phyloP scores from a whole-genome alignment of 108 stramenopile species.

The Schizochytrium sp. region DNA sequence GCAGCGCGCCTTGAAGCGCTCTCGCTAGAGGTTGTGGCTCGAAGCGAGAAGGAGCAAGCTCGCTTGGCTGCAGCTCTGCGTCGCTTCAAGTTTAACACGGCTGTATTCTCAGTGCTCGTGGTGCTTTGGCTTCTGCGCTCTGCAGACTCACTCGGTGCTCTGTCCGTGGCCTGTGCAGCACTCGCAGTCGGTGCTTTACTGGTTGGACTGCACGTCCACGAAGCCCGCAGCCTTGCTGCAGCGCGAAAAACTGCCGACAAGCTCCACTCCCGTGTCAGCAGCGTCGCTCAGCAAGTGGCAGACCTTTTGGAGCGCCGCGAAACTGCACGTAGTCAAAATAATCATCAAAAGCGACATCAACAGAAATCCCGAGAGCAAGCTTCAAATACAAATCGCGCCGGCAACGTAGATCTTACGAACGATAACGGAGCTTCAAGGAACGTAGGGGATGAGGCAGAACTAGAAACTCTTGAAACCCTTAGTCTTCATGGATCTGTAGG shows the following conservation, averaged over 20 bases:
- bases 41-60: constrained; percentile 32
- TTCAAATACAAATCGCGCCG: not conserved
- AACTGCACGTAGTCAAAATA: not conserved
- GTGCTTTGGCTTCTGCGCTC: constrained; percentile 21
- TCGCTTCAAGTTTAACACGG: constrained; percentile 35
- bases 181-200: not conserved
- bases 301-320: not conserved
- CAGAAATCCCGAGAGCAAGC: not conserved
- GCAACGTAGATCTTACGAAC: too few relatives aligned
- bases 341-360: not conserved
- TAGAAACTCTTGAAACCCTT: too few relatives aligned
- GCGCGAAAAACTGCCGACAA: not conserved
- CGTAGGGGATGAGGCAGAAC: too few relatives aligned
- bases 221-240: not conserved
- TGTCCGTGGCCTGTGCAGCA: not conserved
- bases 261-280: not conserved
- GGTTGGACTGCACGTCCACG: constrained; percentile 1
- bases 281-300: not conserved
- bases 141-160: not conserved
- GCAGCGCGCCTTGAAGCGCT: not conserved
- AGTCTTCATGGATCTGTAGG: too few relatives aligned
- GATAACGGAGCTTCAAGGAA: too few relatives aligned
- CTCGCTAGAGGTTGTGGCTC: not conserved
- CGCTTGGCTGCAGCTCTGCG: not conserved
- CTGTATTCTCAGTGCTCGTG: not conserved